Evolutionary conservation across 371 early-diverging fungal species (phyloP), one percentile per base, ranked within the genome.

Genomic region (Rhizopus arrhizus): DNA sequence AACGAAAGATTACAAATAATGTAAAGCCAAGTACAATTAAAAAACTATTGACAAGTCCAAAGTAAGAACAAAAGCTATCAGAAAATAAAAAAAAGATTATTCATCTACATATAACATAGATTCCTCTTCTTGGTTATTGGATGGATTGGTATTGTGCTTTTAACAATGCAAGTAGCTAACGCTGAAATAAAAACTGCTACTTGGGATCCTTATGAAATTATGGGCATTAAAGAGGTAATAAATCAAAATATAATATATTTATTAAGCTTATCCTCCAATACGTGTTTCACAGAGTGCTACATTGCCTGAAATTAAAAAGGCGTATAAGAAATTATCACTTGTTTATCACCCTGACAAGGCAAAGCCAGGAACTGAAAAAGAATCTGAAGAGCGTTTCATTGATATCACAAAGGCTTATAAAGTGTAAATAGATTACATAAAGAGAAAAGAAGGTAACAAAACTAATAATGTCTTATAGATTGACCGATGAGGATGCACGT

Each of bases 201-300:
- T 31, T 98, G 94, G 94, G 95, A 98, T 76, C 98, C 98, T 32
- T 98, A 91, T 76, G 82, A 89, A 66, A 88, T 98, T 59, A 82
- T 98, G 42, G 93, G 91, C 34, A 75, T 97, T 43, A 72, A 79
- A 41, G 85, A 88, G 71, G 91, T 90, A 78, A 66, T 7, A 59
- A 45, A 5, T 29, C 16, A 9, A 57, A 28, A 40, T 38, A 13
- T 42, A 52, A 32, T 13, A 47, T 13, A 47, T 34, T 13, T 10
- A 9, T 12, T n/a, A 45, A 52, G 5, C 15, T 42, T 7, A 28
- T 50, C 34, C 53, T 31, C 13, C 9, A n/a, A n/a, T 42, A 43
- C n/a, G 49, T 35, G 42, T 15, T 48, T 15, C 50, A 31, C 61
- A 88, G 85, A 73, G 78, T 43, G 78, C 88, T 15, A 65, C 74